Evolutionary conservation across 495 filamentous ascomycete species (phyloP), one percentile per base, ranked within the genome.

Genomic region (Podospora sp.): DNA sequence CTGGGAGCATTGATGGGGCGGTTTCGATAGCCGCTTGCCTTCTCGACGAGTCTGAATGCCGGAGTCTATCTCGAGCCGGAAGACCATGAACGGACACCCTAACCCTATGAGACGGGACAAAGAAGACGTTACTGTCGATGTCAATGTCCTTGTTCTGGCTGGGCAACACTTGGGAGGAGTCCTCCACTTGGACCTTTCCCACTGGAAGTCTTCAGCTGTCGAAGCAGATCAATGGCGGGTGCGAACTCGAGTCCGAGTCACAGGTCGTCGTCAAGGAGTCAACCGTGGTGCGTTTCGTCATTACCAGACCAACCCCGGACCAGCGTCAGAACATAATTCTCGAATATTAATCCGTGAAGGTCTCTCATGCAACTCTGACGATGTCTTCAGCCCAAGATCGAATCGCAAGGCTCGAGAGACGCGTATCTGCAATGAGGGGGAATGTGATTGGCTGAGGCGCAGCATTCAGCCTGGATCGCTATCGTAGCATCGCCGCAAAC

Each of bases 1-100:
- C 22, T 52, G 25, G 56, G 8, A 14, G 35, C 20, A 24, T 16
- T 51, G 56, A 60, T 40, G 21, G 22, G 50, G 64, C 56, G 20
- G 64, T 66, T 66, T 66, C 56, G 64, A 51, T 60, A 55, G 64
- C 60, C 64, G 64, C 64, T 35, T 52, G 22, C 0, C 18, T 36
- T 16, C 16, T 20, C n/a, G n/a, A 60, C 40, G 55, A 33, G 12
- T 60, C 21, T 24, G n/a, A 11, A 2, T 46, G 40, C 53, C 21
- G 22, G 22, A 57, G 12, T 25, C 5, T 25, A 26, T 57, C 20
- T 57, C 26, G 26, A 24, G 40, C 2, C 14, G 40, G 52, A 22
- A 55, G 2, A 22, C 20, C 5, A 14, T 14, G 16, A 46, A 6
- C 11, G 12, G 33, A 12, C 12, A 36, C 12, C 40, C 40, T 46